A percentile compares a stretch with the other conserved stretches of the same genome.
Evolutionary conservation across 1,284 basidiomycete species (phyloP).

Genomic region (Golubevia pallescens): DNA sequence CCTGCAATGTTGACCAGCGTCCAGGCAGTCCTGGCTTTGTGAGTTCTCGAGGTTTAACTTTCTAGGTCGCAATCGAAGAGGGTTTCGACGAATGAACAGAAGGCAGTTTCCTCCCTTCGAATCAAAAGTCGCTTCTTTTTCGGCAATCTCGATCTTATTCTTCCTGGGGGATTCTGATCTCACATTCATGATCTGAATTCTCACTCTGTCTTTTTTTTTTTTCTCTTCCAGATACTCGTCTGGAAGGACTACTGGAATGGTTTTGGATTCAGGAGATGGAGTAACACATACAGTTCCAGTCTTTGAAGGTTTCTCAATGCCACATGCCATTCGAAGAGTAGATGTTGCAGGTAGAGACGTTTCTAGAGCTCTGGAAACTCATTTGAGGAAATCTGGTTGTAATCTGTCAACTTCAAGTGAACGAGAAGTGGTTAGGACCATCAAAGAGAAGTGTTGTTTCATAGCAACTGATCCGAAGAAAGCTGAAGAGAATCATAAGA

Average conservation of each 20-base stretch:
- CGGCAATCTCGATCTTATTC: neutral
- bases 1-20: conserved; percentile 60
- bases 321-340: conserved; percentile 92
- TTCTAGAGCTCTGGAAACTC: conserved; percentile 18
- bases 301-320: conserved; percentile 99
- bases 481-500: conserved; percentile 42
- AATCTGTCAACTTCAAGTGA: conserved; percentile 58
- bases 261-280: conserved; percentile 97
- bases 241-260: conserved; percentile 97
- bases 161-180: neutral
- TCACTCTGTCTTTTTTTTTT: conserved; percentile 1
- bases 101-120: neutral
- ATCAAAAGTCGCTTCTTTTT: neutral
- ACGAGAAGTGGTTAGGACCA: conserved; percentile 58
- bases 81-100: too few relatives aligned
- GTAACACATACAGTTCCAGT: conserved; percentile 99
- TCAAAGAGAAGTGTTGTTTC: conserved; percentile 62
- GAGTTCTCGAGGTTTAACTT: conserved; percentile 7
- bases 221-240: conserved; percentile 81
- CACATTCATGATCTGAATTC: neutral
- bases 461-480: conserved; percentile 38
- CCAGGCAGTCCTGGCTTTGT: conserved; percentile 57
- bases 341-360: conserved; percentile 90
- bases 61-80: neutral
- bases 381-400: conserved; percentile 57